Percentiles rank a stretch among this genome's conserved stretches.
Evolutionary conservation across 2,329 filamentous ascomycete genomes (phyloP).

Genomic region (Diplodia sapinea): DNA sequence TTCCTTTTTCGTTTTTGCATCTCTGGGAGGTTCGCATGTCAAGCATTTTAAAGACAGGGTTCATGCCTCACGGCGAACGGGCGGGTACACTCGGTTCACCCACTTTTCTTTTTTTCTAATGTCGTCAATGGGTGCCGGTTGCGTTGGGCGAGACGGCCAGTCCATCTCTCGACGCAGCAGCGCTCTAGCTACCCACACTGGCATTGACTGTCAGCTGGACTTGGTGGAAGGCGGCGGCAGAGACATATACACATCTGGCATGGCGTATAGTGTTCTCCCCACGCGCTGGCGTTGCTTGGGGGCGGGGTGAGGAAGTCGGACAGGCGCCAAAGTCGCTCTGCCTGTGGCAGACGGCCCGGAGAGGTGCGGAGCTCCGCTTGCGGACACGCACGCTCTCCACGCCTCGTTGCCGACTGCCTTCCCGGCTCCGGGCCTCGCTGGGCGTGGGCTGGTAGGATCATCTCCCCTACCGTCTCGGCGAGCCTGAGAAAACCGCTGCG

Average conservation of each 20-base stretch:
- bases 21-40: slow-evolving; percentile 53
- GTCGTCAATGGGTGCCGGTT: slow-evolving; percentile 46
- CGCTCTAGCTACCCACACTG: slow-evolving; percentile 45
- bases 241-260: slow-evolving; percentile 45
- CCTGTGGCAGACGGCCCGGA: slow-evolving; percentile 25
- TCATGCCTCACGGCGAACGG: slow-evolving; percentile 53
- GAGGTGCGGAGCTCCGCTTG: slow-evolving; percentile 28
- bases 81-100: slow-evolving; percentile 47
- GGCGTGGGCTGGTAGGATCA: slow-evolving; percentile 29
- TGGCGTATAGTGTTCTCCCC: slow-evolving; percentile 45
- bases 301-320: slow-evolving; percentile 34
- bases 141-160: slow-evolving; percentile 41
- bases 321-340: slow-evolving; percentile 17
- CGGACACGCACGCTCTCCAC: slow-evolving; percentile 21
- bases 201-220: slow-evolving; percentile 49
- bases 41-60: slow-evolving; percentile 50
- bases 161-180: slow-evolving; percentile 45
- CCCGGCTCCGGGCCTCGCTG: slow-evolving; percentile 27
- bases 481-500: slow-evolving; percentile 15
- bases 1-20: slow-evolving; percentile 46
- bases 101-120: slow-evolving; percentile 44
- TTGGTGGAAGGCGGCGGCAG: slow-evolving; percentile 45
- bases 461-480: slow-evolving; percentile 29
- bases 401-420: slow-evolving; percentile 11
- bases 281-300: slow-evolving; percentile 34